Base-by-base conservation (phyloP, 345 rosid genomes). In the Triadica sebifera region DNA sequence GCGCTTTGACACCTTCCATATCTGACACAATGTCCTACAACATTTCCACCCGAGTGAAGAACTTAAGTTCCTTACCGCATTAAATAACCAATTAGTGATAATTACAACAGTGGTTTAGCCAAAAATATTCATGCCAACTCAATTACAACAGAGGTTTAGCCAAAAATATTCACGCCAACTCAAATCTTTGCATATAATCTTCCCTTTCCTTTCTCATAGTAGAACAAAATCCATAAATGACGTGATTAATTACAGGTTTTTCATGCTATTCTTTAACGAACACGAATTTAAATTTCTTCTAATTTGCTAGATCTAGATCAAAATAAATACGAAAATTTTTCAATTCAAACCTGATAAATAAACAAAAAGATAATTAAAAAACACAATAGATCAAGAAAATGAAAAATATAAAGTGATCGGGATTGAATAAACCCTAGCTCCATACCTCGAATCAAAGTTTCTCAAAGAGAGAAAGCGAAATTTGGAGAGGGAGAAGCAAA, bases 1-100 rank as follows among this genome's bases (percentile, higher is more conserved):
- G 88, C 57, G 76, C 89, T 75, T 86, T 89, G 51, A 62, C 80
- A 73, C 83, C 84, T 82, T 83, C 94, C 81, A 62, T 82, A 78
- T 79, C 80, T 65, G 88, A 86, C 89, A 82, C 82, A 55, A 70
- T 79, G 16, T 45, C 13, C 47, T 49, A 22, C 17, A 51, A 22
- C 20, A 67, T 67, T 67, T 67, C 56, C n/a, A 47, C 9, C 47
- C 51, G 24, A 47, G 49, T 12, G 45, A 50, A 51, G 22, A 16
- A 51, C 16, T 16, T 69, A 69, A 69, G 51, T 51, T 67, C 55
- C 8, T 46, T 29, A 24, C 53, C 39, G 4, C 34, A 29, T 20
- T 20, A n/a, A 12, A 65, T n/a, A 17, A 45, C 29, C 7, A 41
- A 64, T 37, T 17, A 37, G 11, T 4, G 38, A 63, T 34, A 29